Base-by-base conservation (phyloP, 768 basidiomycete genomes). In the Aureoboletus auriporus region DNA sequence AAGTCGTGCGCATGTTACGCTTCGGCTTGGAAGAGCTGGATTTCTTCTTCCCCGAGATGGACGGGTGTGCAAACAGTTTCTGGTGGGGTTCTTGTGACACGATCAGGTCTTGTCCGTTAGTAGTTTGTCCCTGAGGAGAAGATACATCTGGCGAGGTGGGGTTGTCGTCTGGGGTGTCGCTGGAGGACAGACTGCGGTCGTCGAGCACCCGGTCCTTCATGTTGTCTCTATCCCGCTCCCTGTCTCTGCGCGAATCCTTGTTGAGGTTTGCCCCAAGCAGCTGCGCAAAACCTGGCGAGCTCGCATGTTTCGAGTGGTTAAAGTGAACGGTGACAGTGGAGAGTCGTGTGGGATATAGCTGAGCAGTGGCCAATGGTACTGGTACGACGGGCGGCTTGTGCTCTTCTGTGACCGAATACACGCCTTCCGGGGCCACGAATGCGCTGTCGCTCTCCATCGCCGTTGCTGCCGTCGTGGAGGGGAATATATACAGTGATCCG, bases 341-440 rank as follows among this genome's bases (percentile, higher is more conserved):
- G 33, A 89, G 71, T 33, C 73, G 77, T 47, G 89, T 82, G 8
- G 88, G 83, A 61, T 76, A 80, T 11, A 63, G 57, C 56, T 51
- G 70, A 28, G 66, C 54, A 42, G 58, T 59, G 48, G 62, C 62
- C 39, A 69, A 61, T 39, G 69, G 68, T 44, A 68, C 68, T 52
- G 76, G 75, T 42, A 71, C 57, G 30, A 71, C 63, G 38, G 75
- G 70, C 0, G 86, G 82, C 65, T 84, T 89, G 75, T 88, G 84
- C 61, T 92, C 91, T 58, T 92, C 90, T 14, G 85, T 89, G 63
- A 90, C 79, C 23, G 88, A 84, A 72, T 93, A 93, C 37, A 92
- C 88, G 57, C 90, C 90, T 68, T 93, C 90, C 44, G 90, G 90
- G 30, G 90, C 89, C 39, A 91, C 84, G 67, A 93, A 91, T 26